Base-by-base conservation (phyloP, 1,284 basidiomycete species). In the Exobasidium cylindrosporum region DNA sequence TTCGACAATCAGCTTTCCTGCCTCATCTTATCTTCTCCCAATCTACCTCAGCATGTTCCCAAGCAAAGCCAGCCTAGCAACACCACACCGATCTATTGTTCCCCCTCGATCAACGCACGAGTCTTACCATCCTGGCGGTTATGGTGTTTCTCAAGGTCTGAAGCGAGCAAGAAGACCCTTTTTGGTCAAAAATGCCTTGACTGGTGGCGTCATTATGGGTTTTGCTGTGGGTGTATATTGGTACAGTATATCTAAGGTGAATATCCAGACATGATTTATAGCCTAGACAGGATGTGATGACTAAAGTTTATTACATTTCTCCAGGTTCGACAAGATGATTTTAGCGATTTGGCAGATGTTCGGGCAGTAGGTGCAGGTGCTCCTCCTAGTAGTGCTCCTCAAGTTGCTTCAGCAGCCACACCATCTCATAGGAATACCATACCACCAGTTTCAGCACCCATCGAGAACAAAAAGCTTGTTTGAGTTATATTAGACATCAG, bases 211-310 rank as follows among this genome's bases (percentile, higher is more conserved):
- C 2, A 85, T 97, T 61, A 84, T 87, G 47, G 84, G 85, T 1
- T 95, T 97, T 79, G 87, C 87, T 30, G 85, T 87, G n/a, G 87
- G 88, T 50, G 87, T 96, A 17, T 97, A 92, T 86, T 85, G 87
- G 7, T 97, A 97, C 82, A 94, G 92, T 14, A 94, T 97, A 78
- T 69, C 66, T 24, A 74, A 73, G 69, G 72, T 74, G 11, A 29
- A 14, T 61, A 7, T 14, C 26, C 10, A 32, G 54, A 72, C 68
- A 69, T 70, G n/a, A n/a, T n/a, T n/a, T n/a, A n/a, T n/a, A n/a
- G n/a, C n/a, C n/a, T n/a, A n/a, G n/a, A n/a, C n/a, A n/a, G n/a
- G n/a, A n/a, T n/a, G n/a, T n/a, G n/a, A n/a, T n/a, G n/a, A n/a
- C n/a, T n/a, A n/a, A n/a, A n/a, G n/a, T n/a, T n/a, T n/a, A n/a